Conservation (phyloP, 1,284 basidiomycete species). For the Xerocomus minutiporus region DNA sequence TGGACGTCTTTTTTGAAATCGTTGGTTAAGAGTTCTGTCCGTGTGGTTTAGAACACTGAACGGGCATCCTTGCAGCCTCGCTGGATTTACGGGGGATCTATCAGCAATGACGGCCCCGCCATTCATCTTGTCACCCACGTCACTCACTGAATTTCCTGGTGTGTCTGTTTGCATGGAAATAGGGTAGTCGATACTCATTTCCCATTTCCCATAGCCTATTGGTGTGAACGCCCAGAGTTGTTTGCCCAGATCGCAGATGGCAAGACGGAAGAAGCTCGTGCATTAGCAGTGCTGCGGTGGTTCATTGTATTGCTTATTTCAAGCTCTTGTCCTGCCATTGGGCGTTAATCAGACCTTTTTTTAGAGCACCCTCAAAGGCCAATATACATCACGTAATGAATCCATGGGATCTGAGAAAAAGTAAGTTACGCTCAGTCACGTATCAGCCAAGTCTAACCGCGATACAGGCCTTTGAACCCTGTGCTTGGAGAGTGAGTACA, state of each 20-base stretch:
- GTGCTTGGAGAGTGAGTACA: slow-evolving; percentile 83
- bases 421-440: slow-evolving; percentile 36
- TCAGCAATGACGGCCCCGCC: slow-evolving; percentile 93
- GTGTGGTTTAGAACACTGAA: slow-evolving; percentile 10
- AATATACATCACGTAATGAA: slow-evolving; percentile 92
- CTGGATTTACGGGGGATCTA: slow-evolving; percentile 87
- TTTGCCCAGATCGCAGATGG: slow-evolving; percentile 82
- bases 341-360: slow-evolving; percentile 1
- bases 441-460: slow-evolving; percentile 11
- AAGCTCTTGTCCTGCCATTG: background rate
- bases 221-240: slow-evolving; percentile 85
- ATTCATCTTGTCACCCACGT: slow-evolving; percentile 85
- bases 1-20: slow-evolving; percentile 82
- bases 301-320: slow-evolving; percentile 62
- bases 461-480: slow-evolving; percentile 81
- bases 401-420: slow-evolving; percentile 97
- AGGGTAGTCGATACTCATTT: slow-evolving; percentile 3
- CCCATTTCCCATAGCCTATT: slow-evolving; percentile 58
- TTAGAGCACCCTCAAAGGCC: slow-evolving; percentile 86
- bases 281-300: slow-evolving; percentile 80
- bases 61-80: slow-evolving; percentile 46
- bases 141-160: slow-evolving; percentile 87
- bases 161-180: slow-evolving; percentile 20
- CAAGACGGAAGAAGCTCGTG: slow-evolving; percentile 65
- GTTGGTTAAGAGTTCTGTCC: slow-evolving; percentile 40